Base-by-base conservation (phyloP, 2,329 filamentous ascomycete genomes). In the Tolypocladium sp. region DNA sequence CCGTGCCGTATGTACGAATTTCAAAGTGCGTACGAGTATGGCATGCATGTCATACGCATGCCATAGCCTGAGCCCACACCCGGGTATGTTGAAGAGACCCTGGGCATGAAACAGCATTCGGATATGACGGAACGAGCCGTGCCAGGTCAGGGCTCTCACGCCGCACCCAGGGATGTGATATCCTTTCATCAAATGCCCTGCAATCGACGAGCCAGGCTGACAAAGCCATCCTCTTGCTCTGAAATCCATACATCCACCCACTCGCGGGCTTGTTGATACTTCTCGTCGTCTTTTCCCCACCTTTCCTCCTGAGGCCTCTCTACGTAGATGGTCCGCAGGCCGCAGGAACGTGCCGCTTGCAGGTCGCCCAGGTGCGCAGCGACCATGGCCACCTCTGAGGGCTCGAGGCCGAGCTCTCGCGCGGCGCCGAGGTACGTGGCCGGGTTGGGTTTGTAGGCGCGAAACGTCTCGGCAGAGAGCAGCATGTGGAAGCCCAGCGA, bases 331-430 rank as follows among this genome's bases (percentile, higher is more conserved):
- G 89, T 90, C 65, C 81, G 78, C 61, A 92, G 74, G 0, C 90
- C 90, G 61, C 77, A 80, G 2, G 66, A 69, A 65, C 84, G 84
- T 5, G 90, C 90, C 0, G 81, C 87, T 61, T 82, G 75, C 58
- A 94, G 73, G 71, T 93, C 90, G 7, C 68, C 71, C 60, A 93
- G 73, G 73, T 93, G 90, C 42, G 90, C 86, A 20, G 91, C 90
- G 25, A 94, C 88, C 83, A 94, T 85, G 25, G 84, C 88, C 59
- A 90, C 87, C 67, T 92, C 79, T 2, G 70, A 69, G 0, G 86
- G 81, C 61, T 80, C 65, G 49, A 86, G 62, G 0, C 80, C 82
- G 57, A 92, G 72, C 63, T 76, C 77, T 59, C 77, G 71, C 2
- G 79, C 88, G 0, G 87, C 89, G 4, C 90, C 89, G 1, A 82